Evolutionary conservation across 441 rosid genomes (phyloP).

Genomic region (Capsella rubella): DNA sequence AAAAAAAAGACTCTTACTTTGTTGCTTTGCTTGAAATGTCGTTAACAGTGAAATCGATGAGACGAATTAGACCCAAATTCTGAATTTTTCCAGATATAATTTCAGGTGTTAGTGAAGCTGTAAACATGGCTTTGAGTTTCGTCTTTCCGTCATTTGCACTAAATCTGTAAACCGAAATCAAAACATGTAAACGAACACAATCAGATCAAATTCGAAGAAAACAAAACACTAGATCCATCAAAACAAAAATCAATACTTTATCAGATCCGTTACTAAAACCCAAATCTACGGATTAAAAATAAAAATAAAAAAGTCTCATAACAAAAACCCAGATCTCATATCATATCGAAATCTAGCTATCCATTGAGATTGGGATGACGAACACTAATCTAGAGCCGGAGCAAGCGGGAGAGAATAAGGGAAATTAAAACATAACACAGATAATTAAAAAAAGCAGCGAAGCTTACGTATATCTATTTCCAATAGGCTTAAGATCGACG

Average conservation of each 20-base stretch:
- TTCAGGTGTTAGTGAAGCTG: slow-evolving; percentile 67
- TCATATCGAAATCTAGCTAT: too few relatives aligned
- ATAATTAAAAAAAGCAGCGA: not conserved
- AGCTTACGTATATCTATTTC: slow-evolving; percentile 73
- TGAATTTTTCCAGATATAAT: slow-evolving; percentile 73
- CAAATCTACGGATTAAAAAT: not conserved
- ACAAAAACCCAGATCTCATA: slow-evolving; percentile 18
- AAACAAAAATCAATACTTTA: not conserved
- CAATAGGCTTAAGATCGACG: slow-evolving; percentile 76
- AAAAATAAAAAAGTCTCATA: not conserved
- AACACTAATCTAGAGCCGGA: not conserved
- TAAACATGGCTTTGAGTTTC: slow-evolving; percentile 68
- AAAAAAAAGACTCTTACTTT: slow-evolving; percentile 50
- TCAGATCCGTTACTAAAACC: not conserved
- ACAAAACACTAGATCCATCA: slow-evolving; percentile 17
- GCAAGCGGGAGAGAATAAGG: not conserved
- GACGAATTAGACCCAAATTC: slow-evolving; percentile 68
- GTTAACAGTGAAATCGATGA: slow-evolving; percentile 79
- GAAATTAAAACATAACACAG: too few relatives aligned
- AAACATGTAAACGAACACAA: not conserved
- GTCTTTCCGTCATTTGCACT: slow-evolving; percentile 78
- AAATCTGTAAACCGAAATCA: slow-evolving; percentile 52
- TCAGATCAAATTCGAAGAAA: not conserved
- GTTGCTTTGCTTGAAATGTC: slow-evolving; percentile 82
- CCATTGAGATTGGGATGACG: not conserved